phyloP scores from a whole-genome alignment of 2,329 filamentous ascomycete species.

The Exophiala aquamarina region DNA sequence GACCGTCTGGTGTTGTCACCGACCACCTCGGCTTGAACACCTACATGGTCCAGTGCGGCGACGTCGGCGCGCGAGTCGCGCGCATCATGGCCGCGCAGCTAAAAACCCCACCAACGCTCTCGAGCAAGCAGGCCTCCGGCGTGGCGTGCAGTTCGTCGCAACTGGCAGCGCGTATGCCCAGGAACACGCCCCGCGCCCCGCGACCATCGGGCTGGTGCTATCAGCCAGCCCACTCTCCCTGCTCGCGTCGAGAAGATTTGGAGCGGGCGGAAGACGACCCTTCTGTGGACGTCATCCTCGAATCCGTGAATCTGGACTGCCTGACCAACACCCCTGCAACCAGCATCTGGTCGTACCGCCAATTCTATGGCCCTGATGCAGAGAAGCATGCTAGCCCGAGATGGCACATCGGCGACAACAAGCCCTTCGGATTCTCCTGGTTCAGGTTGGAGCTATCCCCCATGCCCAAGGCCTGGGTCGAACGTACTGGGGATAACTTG shows the following conservation, averaged over 20 bases:
- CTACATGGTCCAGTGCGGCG: conserved; percentile 59
- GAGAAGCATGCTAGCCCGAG: background rate
- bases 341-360: conserved; percentile 34
- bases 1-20: conserved; percentile 50
- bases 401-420: conserved; percentile 5
- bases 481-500: conserved; percentile 16
- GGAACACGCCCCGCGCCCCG: conserved; percentile 55
- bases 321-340: conserved; percentile 37
- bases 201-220: conserved; percentile 57
- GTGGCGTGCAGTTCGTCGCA: conserved; percentile 39
- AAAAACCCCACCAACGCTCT: conserved; percentile 14
- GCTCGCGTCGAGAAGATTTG: conserved; percentile 48
- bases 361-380: conserved; percentile 5
- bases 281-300: conserved; percentile 33
- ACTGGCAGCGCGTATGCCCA: conserved; percentile 51
- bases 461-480: conserved; percentile 18
- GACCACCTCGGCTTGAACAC: conserved; percentile 52
- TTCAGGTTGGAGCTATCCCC: conserved; percentile 16
- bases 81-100: conserved; percentile 43
- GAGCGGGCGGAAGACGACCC: conserved; percentile 37
- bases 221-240: conserved; percentile 55
- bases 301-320: conserved; percentile 38
- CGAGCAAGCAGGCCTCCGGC: conserved; percentile 39
- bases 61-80: conserved; percentile 50
- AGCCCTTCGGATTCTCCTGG: conserved; percentile 20